A percentile compares a stretch with the other conserved stretches of the same genome.
Evolutionary conservation across 1,284 basidiomycete species (phyloP).

Genomic region (Leccinum colubrinum): DNA sequence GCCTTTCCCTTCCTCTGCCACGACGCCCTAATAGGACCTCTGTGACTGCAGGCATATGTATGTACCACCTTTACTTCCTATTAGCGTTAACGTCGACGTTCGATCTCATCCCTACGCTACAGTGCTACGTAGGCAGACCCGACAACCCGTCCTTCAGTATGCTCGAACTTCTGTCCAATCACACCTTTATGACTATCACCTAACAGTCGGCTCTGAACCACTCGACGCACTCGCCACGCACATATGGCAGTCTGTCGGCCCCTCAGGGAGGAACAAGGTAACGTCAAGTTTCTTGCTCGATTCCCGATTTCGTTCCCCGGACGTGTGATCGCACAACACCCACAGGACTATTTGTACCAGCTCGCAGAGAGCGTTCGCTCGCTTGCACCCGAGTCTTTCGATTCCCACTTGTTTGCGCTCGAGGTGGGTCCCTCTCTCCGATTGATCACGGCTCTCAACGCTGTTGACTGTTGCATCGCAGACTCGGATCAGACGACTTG

Average conservation of each 20-base stretch:
- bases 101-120: neutral
- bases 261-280: constrained; percentile 84
- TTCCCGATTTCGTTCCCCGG: neutral
- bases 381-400: constrained; percentile 72
- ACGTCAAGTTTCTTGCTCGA: neutral
- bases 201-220: constrained; percentile 73
- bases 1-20: neutral
- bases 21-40: neutral
- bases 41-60: constrained; percentile 20
- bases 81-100: neutral
- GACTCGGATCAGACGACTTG: constrained; percentile 19
- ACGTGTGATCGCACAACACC: neutral
- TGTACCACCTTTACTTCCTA: neutral
- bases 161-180: constrained; percentile 8
- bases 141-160: constrained; percentile 64
- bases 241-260: constrained; percentile 76
- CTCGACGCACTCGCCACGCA: constrained; percentile 62
- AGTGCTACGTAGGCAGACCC: constrained; percentile 64
- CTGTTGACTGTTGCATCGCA: neutral
- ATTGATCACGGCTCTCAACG: neutral
- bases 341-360: constrained; percentile 76
- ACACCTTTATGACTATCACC: neutral
- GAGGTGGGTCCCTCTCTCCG: constrained; percentile 45
- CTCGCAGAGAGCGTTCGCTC: constrained; percentile 66
- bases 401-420: constrained; percentile 74